These are phyloP conservation scores for Fusarium verticillioides DNA, from an alignment of 2,329 filamentous ascomycete species.

Conservation along the genomic window DNA sequence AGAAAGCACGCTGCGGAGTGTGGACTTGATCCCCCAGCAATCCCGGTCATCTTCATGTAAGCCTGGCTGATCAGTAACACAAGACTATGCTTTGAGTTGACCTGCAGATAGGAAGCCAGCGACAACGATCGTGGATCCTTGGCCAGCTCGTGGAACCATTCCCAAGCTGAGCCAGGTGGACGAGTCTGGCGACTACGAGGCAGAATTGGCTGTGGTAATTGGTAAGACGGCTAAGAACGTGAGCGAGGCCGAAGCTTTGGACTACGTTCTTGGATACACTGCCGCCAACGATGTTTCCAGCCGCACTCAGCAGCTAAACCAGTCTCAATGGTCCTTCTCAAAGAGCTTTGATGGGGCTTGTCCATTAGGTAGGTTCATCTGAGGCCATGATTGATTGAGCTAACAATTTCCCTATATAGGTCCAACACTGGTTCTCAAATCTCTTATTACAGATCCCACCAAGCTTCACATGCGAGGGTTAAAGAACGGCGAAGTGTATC, in stretches of 20 bases:
- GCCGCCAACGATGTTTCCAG: slow-evolving; percentile 70
- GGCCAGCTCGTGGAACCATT: slow-evolving; percentile 61
- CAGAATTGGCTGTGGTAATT: slow-evolving; percentile 68
- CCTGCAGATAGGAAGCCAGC: slow-evolving; percentile 57
- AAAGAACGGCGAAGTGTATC: slow-evolving; percentile 60
- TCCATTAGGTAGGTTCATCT: slow-evolving; percentile 52
- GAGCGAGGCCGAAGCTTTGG: slow-evolving; percentile 63
- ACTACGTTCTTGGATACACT: slow-evolving; percentile 73
- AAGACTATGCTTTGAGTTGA: not conserved
- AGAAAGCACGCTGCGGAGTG: slow-evolving; percentile 58
- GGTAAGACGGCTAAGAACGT: slow-evolving; percentile 64
- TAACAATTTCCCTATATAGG: slow-evolving; percentile 53
- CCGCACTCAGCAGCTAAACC: slow-evolving; percentile 43
- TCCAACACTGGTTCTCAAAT: slow-evolving; percentile 72
- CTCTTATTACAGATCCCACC: slow-evolving; percentile 67
- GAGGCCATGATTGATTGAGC: not conserved
- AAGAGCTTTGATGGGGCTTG: slow-evolving; percentile 69
- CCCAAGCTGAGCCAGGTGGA: slow-evolving; percentile 61
- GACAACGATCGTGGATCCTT: slow-evolving; percentile 65
- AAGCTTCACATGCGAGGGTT: slow-evolving; percentile 64
- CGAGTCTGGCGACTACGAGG: slow-evolving; percentile 68
- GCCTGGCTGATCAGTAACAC: not conserved
- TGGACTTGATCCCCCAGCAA: slow-evolving; percentile 61
- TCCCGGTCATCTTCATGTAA: slow-evolving; percentile 67
- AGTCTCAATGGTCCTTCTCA: slow-evolving; percentile 56